Conservation (phyloP, 1,284 basidiomycete genomes). For the Leccinum fallax region DNA sequence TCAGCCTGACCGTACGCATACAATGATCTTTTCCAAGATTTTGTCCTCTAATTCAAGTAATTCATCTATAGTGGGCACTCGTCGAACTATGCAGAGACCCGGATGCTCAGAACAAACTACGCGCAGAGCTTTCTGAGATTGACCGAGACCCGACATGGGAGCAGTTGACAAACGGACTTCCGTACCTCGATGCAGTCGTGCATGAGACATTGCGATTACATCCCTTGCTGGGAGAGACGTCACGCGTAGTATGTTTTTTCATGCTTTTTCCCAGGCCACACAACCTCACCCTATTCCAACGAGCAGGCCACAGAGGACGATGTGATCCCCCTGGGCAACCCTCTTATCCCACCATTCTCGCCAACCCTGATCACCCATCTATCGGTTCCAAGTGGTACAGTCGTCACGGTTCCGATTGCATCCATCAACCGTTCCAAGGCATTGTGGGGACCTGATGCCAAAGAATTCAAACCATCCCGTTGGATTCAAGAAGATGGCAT, state of each 20-base stretch:
- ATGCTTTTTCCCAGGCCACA: constrained; percentile 1
- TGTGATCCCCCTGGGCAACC: constrained; percentile 49
- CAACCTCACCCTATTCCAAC: not conserved
- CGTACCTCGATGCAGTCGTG: constrained; percentile 40
- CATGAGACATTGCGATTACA: constrained; percentile 28
- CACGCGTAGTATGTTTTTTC: constrained; percentile 19
- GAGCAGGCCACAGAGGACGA: constrained; percentile 51
- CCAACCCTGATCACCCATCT: constrained; percentile 41
- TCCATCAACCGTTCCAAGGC: constrained; percentile 50
- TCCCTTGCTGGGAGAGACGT: constrained; percentile 7
- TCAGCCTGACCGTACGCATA: constrained; percentile 20
- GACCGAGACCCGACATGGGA: constrained; percentile 38
- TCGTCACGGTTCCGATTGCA: constrained; percentile 44
- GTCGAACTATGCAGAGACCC: constrained; percentile 23
- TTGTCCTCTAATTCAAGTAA: not conserved
- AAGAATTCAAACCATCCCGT: constrained; percentile 28
- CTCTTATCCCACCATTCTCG: constrained; percentile 35
- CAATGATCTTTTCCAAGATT: not conserved
- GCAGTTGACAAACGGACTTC: constrained; percentile 35
- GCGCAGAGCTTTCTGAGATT: constrained; percentile 41
- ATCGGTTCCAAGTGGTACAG: constrained; percentile 45
- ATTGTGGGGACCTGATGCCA: constrained; percentile 48
- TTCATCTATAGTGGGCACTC: constrained; percentile 24
- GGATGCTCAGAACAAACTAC: constrained; percentile 42
- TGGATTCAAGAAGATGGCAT: constrained; percentile 18